phyloP scores from a whole-genome alignment of 192 early-diverging fungal genomes.

The Linnemannia hyalina region DNA sequence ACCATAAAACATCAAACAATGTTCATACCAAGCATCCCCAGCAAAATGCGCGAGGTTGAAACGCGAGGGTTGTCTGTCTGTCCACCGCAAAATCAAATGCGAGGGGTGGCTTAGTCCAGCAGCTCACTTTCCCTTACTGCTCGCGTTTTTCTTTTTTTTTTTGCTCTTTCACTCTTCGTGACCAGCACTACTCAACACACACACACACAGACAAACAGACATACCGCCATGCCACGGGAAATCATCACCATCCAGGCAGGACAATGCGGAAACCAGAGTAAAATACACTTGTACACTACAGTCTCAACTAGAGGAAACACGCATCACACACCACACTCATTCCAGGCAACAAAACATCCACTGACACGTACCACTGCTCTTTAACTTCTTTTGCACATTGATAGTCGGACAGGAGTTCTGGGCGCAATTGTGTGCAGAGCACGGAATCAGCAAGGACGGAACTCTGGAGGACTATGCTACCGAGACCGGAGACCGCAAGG shows the following conservation, averaged over 20 bases:
- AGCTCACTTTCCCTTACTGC: neutral
- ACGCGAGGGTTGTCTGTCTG: no score
- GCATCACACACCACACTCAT: no score
- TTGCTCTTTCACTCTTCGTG: neutral
- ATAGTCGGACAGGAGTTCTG: constrained; percentile 97
- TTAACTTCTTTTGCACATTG: neutral
- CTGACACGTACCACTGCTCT: neutral
- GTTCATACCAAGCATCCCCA: no score
- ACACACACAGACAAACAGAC: neutral
- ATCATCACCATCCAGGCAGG: constrained; percentile 97
- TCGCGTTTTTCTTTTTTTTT: neutral
- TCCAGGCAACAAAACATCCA: neutral
- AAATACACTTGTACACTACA: constrained; percentile 9
- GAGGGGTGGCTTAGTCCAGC: no score
- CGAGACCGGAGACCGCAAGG: constrained; percentile 91
- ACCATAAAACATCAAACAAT: no score
- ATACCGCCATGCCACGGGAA: constrained; percentile 83
- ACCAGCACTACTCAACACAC: neutral
- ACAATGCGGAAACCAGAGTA: constrained; percentile 99
- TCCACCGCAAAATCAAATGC: no score
- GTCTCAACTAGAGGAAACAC: neutral
- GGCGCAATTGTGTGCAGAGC: constrained; percentile 92
- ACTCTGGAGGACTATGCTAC: constrained; percentile 94
- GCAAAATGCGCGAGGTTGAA: no score
- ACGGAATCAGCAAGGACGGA: constrained; percentile 95